Conservation (phyloP, 2,329 filamentous ascomycete species). For the Alternaria sp. region DNA sequence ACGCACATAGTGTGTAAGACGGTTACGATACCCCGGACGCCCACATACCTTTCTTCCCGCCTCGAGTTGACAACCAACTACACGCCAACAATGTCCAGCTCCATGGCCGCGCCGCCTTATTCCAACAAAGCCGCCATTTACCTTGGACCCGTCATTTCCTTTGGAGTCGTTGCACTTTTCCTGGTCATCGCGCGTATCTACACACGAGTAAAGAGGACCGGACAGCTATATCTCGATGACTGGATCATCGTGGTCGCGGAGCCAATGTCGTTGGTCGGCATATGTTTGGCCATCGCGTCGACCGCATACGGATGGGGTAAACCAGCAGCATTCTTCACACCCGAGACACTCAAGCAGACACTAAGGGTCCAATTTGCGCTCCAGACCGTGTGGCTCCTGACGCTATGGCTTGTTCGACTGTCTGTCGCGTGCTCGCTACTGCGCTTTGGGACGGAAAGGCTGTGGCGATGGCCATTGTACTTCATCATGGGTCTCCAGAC, state of each 20-base stretch:
- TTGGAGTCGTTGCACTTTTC: constrained; percentile 28
- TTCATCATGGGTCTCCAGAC: constrained; percentile 35
- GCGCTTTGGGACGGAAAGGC: constrained; percentile 28
- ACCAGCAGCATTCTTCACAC: constrained; percentile 27
- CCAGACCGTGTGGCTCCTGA: constrained; percentile 38
- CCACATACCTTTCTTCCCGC: neutral
- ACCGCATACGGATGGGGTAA: constrained; percentile 37
- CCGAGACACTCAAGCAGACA: constrained; percentile 16
- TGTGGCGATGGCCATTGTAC: constrained; percentile 34
- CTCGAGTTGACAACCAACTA: neutral
- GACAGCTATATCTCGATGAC: constrained; percentile 34
- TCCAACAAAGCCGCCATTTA: constrained; percentile 34
- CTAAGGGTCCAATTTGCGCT: constrained; percentile 37
- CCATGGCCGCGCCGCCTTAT: constrained; percentile 18
- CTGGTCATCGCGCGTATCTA: constrained; percentile 34
- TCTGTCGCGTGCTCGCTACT: constrained; percentile 39
- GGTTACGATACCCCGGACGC: constrained; percentile 3
- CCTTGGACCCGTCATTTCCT: constrained; percentile 31
- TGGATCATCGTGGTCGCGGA: constrained; percentile 39
- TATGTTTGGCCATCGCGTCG: constrained; percentile 26
- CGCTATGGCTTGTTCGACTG: constrained; percentile 32
- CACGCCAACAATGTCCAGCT: constrained; percentile 13
- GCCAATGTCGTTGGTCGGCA: constrained; percentile 28
- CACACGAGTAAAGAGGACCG: constrained; percentile 29
- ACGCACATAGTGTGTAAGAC: constrained; percentile 3